Conservation (phyloP, 129 eudicot genomes). For the Tagetes erecta region DNA sequence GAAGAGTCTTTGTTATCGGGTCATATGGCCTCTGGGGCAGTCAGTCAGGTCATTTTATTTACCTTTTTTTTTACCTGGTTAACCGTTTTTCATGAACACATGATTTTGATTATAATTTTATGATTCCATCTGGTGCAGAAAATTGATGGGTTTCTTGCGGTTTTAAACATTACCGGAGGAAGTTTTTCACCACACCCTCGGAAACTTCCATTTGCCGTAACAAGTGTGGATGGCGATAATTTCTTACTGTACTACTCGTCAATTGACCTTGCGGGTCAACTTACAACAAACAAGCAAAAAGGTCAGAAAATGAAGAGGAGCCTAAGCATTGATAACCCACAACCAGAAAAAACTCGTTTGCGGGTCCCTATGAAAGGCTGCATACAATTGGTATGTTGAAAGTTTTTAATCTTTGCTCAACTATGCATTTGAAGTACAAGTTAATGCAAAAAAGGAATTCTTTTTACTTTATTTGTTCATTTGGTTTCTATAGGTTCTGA, state of each 20-base stretch:
- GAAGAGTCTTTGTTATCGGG: conserved; percentile 98
- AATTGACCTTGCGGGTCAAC: conserved; percentile 58
- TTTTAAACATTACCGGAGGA: conserved; percentile 86
- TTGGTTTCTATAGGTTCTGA: conserved; percentile 64
- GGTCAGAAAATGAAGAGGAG: conserved; percentile 53
- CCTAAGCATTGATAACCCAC: conserved; percentile 53
- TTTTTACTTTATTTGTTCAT: conserved; percentile 12
- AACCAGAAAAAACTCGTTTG: conserved; percentile 56
- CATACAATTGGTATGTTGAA: conserved; percentile 72
- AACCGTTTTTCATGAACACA: background rate
- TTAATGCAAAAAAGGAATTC: background rate
- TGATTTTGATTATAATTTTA: conserved; percentile 5
- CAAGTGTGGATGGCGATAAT: conserved; percentile 89
- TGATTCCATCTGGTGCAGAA: conserved; percentile 48
- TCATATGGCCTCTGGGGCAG: conserved; percentile 69
- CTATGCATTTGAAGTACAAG: background rate
- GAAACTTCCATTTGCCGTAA: conserved; percentile 92
- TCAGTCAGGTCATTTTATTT: conserved; percentile 57
- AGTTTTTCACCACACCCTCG: conserved; percentile 86
- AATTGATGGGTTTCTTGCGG: conserved; percentile 98
- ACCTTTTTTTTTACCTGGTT: background rate
- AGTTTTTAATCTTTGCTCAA: too few relatives aligned
- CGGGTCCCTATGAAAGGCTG: conserved; percentile 93
- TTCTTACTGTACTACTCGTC: conserved; percentile 82
- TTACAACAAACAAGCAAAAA: conserved; percentile 48